Evolutionary conservation across 306 rosid genomes (phyloP).

Genomic region (Prosopis cineraria): DNA sequence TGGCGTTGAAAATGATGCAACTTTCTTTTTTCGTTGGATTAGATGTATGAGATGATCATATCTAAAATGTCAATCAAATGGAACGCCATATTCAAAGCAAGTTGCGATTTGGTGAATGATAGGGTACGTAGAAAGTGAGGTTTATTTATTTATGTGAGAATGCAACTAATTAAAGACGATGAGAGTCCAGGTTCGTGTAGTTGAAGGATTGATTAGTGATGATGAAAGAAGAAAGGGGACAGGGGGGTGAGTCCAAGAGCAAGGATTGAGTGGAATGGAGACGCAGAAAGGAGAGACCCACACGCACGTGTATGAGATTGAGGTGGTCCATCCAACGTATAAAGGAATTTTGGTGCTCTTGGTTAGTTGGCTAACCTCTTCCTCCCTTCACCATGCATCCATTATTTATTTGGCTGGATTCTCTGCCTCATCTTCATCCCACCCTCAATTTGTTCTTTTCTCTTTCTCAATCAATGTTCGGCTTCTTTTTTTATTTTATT

Average conservation of each 20-base stretch:
- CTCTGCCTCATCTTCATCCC: constrained; percentile 35
- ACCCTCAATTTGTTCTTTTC: constrained; percentile 32
- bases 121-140: background rate
- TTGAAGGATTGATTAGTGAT: constrained; percentile 21
- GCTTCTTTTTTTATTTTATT: no score
- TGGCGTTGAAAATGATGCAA: background rate
- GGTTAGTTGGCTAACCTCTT: constrained; percentile 51
- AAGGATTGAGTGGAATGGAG: constrained; percentile 16
- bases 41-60: background rate
- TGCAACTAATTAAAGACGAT: background rate
- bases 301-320: constrained; percentile 63
- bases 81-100: background rate
- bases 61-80: background rate
- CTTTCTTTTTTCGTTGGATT: background rate
- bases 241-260: constrained; percentile 8
- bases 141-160: background rate
- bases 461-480: background rate
- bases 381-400: constrained; percentile 58
- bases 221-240: constrained; percentile 33
- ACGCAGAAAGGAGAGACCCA: constrained; percentile 53
- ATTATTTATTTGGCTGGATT: constrained; percentile 55
- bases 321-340: constrained; percentile 61
- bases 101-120: background rate
- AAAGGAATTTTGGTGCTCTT: constrained; percentile 62
- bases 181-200: background rate